Percentiles rank a stretch among this genome's conserved stretches.
phyloP scores from a whole-genome alignment of 2,329 filamentous ascomycete species.

The Ceratocystis destructans region DNA sequence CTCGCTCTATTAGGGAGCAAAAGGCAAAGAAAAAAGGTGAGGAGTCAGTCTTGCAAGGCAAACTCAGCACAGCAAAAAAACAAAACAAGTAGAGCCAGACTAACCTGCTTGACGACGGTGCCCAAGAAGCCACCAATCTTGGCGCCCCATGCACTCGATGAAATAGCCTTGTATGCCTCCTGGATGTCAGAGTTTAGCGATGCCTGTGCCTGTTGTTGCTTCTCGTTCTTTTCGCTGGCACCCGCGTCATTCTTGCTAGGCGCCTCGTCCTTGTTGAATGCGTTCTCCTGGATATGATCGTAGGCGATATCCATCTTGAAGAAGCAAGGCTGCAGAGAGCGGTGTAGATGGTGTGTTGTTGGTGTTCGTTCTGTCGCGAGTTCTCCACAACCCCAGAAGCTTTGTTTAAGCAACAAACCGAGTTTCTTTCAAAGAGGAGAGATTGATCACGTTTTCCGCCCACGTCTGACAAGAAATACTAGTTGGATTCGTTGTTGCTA shows the following conservation, averaged over 20 bases:
- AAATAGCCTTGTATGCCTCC: slow-evolving; percentile 89
- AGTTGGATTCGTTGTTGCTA: background rate
- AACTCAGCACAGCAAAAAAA: background rate
- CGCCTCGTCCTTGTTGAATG: slow-evolving; percentile 45
- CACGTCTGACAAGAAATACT: background rate
- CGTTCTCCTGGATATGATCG: slow-evolving; percentile 86
- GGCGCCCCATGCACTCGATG: slow-evolving; percentile 79
- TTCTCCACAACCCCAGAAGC: background rate
- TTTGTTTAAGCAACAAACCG: background rate
- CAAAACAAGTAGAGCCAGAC: slow-evolving; percentile 20
- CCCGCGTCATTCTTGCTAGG: slow-evolving; percentile 19
- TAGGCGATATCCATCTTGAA: slow-evolving; percentile 81
- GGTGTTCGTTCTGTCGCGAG: background rate
- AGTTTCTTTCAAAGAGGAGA: background rate
- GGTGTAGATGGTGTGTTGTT: background rate
- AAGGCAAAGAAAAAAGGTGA: background rate
- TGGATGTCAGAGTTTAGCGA: slow-evolving; percentile 79
- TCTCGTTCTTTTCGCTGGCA: slow-evolving; percentile 25
- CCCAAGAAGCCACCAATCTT: slow-evolving; percentile 78
- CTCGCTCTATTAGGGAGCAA: slow-evolving; percentile 46
- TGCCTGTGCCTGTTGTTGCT: slow-evolving; percentile 30
- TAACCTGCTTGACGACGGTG: slow-evolving; percentile 82
- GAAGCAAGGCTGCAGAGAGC: background rate
- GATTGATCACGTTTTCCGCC: background rate
- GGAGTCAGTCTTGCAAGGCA: background rate